A percentile compares a stretch with the other conserved stretches of the same genome.
These are phyloP conservation scores for Polychytrium aggregatum DNA, from an alignment of 192 early-diverging fungal genomes.

Conservation along the genomic window DNA sequence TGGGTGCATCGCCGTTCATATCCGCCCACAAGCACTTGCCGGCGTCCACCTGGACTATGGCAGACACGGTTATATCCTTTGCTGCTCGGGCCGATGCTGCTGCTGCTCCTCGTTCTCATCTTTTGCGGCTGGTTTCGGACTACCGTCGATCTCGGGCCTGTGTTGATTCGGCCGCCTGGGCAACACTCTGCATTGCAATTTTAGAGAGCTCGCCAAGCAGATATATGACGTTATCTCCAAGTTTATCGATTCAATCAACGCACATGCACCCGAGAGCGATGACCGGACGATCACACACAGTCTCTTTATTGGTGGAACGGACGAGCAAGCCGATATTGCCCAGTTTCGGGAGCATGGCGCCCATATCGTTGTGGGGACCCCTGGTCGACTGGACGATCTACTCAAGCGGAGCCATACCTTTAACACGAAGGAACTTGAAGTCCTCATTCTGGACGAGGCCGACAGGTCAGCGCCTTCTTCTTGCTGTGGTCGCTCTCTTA, in stretches of 20 bases:
- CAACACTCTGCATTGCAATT: no score
- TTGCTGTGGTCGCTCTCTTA: not conserved
- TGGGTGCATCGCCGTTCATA: slow-evolving; percentile 20
- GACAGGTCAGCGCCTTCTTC: no score
- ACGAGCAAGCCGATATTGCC: slow-evolving; percentile 49
- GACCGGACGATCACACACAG: slow-evolving; percentile 26
- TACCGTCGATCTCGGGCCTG: no score
- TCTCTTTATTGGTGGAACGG: slow-evolving; percentile 66
- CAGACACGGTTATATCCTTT: no score
- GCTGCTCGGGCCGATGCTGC: no score
- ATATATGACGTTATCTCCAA: slow-evolving; percentile 60
- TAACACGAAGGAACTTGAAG: slow-evolving; percentile 70
- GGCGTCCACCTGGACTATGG: no score
- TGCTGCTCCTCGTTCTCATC: no score
- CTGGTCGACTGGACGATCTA: slow-evolving; percentile 79
- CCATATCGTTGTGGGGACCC: slow-evolving; percentile 83
- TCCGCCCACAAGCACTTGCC: no score
- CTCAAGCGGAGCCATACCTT: slow-evolving; percentile 32
- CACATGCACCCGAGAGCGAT: slow-evolving; percentile 10
- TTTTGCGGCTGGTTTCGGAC: no score
- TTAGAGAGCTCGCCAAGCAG: slow-evolving; percentile 84
- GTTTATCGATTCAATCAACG: slow-evolving; percentile 33
- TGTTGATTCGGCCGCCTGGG: no score
- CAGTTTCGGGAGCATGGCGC: slow-evolving; percentile 52
- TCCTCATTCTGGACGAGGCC: slow-evolving; percentile 88